Percentiles rank a stretch among this genome's conserved stretches.
Evolutionary conservation across 345 rosid genomes (phyloP).

Genomic region (Lepidium didymum): DNA sequence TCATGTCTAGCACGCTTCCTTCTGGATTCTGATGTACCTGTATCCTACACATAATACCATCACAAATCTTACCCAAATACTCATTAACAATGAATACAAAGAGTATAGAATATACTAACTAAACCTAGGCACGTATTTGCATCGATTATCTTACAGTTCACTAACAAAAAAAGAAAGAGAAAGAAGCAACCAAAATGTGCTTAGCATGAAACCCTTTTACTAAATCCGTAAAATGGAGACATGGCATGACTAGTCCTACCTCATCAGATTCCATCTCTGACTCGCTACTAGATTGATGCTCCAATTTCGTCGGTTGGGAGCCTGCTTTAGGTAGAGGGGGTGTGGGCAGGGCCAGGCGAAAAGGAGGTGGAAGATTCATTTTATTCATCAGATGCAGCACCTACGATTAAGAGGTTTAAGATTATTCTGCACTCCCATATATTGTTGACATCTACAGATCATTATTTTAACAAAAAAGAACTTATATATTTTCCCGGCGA

Average conservation of each 20-base stretch:
- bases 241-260: constrained; percentile 37
- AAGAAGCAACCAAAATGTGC: not conserved
- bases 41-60: constrained; percentile 36
- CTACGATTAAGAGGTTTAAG: constrained; percentile 26
- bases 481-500: not conserved
- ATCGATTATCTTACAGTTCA: not conserved
- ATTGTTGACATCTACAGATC: not conserved
- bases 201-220: constrained; percentile 3
- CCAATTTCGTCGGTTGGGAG: constrained; percentile 37
- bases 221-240: not conserved
- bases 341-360: constrained; percentile 86
- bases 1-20: constrained; percentile 62
- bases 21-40: constrained; percentile 32
- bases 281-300: constrained; percentile 64
- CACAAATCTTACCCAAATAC: constrained; percentile 2
- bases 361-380: constrained; percentile 98
- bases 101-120: not conserved
- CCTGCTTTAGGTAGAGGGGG: constrained; percentile 74
- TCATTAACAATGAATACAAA: not conserved
- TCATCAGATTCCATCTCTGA: constrained; percentile 93
- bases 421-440: not conserved
- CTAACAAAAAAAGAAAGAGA: not conserved
- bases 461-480: not conserved
- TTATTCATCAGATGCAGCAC: constrained; percentile 97
- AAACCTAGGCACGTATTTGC: not conserved